Percentiles rank a stretch among this genome's conserved stretches.
Conservation (phyloP, 2,329 filamentous ascomycete genomes). For the Torrubiella hemipterigena region DNA sequence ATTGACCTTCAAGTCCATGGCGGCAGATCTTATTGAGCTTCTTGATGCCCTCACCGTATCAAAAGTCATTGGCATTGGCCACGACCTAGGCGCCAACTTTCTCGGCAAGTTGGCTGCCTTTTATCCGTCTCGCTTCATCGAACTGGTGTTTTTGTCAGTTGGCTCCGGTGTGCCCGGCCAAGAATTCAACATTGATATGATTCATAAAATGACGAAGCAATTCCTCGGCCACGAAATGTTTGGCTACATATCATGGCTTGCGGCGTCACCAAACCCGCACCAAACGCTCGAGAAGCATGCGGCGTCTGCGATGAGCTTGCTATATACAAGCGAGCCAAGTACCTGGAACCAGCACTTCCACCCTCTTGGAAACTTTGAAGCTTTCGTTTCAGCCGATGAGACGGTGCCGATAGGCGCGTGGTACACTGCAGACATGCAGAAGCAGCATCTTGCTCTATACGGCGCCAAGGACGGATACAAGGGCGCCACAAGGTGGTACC, state of each 20-base stretch:
- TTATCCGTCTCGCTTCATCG: slow-evolving; percentile 10
- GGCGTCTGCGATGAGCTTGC: slow-evolving; percentile 14
- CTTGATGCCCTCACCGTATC: slow-evolving; percentile 16
- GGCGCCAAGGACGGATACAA: slow-evolving; percentile 13
- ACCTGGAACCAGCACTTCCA: slow-evolving; percentile 15
- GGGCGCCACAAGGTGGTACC: slow-evolving; percentile 18
- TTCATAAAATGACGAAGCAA: slow-evolving; percentile 19
- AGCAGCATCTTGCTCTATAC: slow-evolving; percentile 13
- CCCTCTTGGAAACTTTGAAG: slow-evolving; percentile 14
- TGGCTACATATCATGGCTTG: slow-evolving; percentile 19
- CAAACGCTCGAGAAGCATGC: slow-evolving; percentile 12
- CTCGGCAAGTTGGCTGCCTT: slow-evolving; percentile 16
- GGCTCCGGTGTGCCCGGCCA: slow-evolving; percentile 16
- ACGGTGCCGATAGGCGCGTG: slow-evolving; percentile 12
- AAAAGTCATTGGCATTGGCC: slow-evolving; percentile 29
- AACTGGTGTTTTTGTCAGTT: slow-evolving; percentile 17
- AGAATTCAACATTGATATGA: slow-evolving; percentile 16
- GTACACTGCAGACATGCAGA: slow-evolving; percentile 13
- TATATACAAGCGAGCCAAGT: slow-evolving; percentile 14
- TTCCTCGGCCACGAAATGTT: slow-evolving; percentile 16
- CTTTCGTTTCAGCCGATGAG: slow-evolving; percentile 13
- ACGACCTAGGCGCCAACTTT: slow-evolving; percentile 22
- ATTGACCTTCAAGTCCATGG: slow-evolving; percentile 19
- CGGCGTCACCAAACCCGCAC: slow-evolving; percentile 7
- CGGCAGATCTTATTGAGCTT: slow-evolving; percentile 20